Evolutionary conservation across 2,329 filamentous ascomycete species (phyloP).

Genomic region (Rhynchosporium graminicola): DNA sequence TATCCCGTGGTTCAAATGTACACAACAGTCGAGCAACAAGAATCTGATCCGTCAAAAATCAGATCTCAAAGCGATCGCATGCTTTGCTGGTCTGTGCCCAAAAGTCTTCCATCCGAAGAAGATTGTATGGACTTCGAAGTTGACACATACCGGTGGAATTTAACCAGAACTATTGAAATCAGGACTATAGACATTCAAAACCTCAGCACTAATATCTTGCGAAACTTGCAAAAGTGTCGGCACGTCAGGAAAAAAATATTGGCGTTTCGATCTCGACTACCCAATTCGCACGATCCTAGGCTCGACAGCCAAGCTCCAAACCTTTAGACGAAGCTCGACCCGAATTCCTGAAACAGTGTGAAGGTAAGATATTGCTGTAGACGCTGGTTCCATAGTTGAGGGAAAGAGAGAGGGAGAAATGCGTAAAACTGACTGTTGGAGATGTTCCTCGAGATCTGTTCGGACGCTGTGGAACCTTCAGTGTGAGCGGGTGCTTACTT

Average conservation of each 20-base stretch:
- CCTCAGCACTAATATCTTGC: slow-evolving; percentile 10
- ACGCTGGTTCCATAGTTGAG: slow-evolving; percentile 3
- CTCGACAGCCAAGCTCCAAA: slow-evolving; percentile 12
- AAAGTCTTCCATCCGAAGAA: slow-evolving; percentile 16
- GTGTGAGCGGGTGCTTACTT: slow-evolving; percentile 2
- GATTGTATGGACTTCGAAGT: slow-evolving; percentile 19
- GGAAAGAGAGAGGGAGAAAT: background rate
- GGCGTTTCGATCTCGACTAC: slow-evolving; percentile 14
- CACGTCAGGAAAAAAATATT: slow-evolving; percentile 9
- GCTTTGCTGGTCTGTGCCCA: slow-evolving; percentile 13
- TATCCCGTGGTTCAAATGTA: slow-evolving; percentile 12
- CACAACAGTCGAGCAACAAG: slow-evolving; percentile 11
- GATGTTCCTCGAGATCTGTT: background rate
- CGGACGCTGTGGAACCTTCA: slow-evolving; percentile 8
- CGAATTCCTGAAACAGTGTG: slow-evolving; percentile 7
- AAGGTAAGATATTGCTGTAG: background rate
- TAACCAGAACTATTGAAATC: slow-evolving; percentile 10
- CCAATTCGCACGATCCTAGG: slow-evolving; percentile 14
- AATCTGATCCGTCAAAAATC: slow-evolving; percentile 11
- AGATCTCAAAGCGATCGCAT: slow-evolving; percentile 3
- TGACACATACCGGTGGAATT: slow-evolving; percentile 9
- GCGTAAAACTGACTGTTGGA: background rate
- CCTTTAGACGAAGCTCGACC: slow-evolving; percentile 16
- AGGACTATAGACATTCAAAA: slow-evolving; percentile 13
- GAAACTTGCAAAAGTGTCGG: slow-evolving; percentile 13